Evolutionary conservation across 2,329 filamentous ascomycete genomes (phyloP).

Genomic region (Colletotrichum euphorbiae): DNA sequence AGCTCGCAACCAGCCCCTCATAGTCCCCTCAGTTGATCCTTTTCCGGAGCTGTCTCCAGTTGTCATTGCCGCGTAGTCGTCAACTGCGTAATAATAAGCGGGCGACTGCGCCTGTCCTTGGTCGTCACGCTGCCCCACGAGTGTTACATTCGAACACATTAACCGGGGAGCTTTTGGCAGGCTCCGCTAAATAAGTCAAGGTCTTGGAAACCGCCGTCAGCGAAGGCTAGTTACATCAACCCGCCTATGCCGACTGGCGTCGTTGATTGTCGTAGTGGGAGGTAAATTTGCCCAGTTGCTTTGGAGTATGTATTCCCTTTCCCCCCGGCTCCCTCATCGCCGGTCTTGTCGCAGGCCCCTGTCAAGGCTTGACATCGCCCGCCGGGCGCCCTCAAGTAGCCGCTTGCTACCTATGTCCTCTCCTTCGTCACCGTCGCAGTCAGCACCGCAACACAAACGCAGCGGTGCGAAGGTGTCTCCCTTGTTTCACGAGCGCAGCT

Average conservation of each 20-base stretch:
- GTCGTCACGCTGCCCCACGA: slow-evolving; percentile 16
- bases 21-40: slow-evolving; percentile 7
- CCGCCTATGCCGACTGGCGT: neutral
- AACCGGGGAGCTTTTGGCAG: neutral
- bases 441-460: neutral
- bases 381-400: slow-evolving; percentile 4
- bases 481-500: slow-evolving; percentile 32
- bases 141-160: slow-evolving; percentile 23
- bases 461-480: slow-evolving; percentile 11
- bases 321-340: slow-evolving; percentile 13
- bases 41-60: slow-evolving; percentile 7
- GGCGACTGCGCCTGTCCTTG: slow-evolving; percentile 13
- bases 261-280: neutral
- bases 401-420: neutral
- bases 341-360: slow-evolving; percentile 23
- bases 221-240: slow-evolving; percentile 25
- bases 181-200: slow-evolving; percentile 10
- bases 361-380: slow-evolving; percentile 9
- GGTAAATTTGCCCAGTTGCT: slow-evolving; percentile 4
- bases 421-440: slow-evolving; percentile 13
- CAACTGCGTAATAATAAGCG: slow-evolving; percentile 12
- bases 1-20: slow-evolving; percentile 9
- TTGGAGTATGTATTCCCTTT: neutral
- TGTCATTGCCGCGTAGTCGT: slow-evolving; percentile 20
- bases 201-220: slow-evolving; percentile 13